Evolutionary conservation across 2,329 filamentous ascomycete species (phyloP), one percentile per base, ranked within the genome.

Genomic region (Microdochium bolleyi): DNA sequence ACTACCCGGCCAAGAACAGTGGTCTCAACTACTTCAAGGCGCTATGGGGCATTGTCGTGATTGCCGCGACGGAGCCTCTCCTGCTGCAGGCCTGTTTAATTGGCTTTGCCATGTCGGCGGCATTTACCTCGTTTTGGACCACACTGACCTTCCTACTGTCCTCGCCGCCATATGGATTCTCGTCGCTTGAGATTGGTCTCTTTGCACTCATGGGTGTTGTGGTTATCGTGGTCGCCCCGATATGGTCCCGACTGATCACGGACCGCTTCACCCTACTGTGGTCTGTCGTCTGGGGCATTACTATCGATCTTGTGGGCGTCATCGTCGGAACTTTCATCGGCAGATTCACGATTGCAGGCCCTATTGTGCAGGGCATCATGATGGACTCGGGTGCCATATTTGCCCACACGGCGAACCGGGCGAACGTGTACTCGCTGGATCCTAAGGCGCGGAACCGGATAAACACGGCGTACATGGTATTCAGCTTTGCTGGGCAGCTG

Each of bases 391-490:
- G 88, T 0, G 74, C 85, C 55, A 88, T 91, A 67, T 87, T 83
- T 1, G 76, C 81, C 1, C 87, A 91, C 64, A 87, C 90, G 30
- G 85, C 86, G 1, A 91, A 92, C 60, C 73, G 89, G 0, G 76
- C 78, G 0, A 77, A 81, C 3, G 87, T 94, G 21, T 92, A 89
- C 60, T 70, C 73, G 1, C 82, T 92, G 22, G 85, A 87, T 51
- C 83, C 88, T 0, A 84, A 82, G 55, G 84, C 84, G 0, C 71
- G 87, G 3, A 94, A 91, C 67, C 70, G 89, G 3, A 79, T 92
- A 24, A 94, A 94, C 63, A 91, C 88, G 0, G 87, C 84, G 1
- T 94, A 90, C 62, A 94, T 92, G 89, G 77, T 91, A 0, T 76
- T 78, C 8, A 83, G 81, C 0, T 92, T 92, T 61, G 82, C 79